Percentiles rank a stretch among this genome's conserved stretches.
These are phyloP conservation scores for Artemisia tridentata DNA, from an alignment of 129 eudicot genomes.

Conservation along the genomic window DNA sequence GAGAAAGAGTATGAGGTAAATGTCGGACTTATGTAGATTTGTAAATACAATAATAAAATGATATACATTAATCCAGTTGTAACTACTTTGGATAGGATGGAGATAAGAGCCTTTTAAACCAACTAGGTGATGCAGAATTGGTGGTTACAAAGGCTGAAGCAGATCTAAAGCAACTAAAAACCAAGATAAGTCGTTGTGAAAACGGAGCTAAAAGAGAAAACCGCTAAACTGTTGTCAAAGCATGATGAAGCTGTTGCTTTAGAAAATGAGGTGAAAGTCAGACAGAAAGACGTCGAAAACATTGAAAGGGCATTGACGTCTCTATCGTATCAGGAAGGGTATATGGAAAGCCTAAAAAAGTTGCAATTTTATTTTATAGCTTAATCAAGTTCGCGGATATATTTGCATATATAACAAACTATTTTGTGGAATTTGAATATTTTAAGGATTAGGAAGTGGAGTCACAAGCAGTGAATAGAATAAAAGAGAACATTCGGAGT, in stretches of 20 bases:
- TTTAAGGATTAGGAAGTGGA: constrained; percentile 64
- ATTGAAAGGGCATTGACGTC: constrained; percentile 59
- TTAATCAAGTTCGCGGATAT: constrained; percentile 3
- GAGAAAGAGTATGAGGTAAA: constrained; percentile 92
- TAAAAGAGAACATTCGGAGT: constrained; percentile 63
- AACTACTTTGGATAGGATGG: constrained; percentile 55
- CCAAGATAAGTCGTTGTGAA: constrained; percentile 72
- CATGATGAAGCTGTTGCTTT: constrained; percentile 70
- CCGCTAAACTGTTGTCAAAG: constrained; percentile 53
- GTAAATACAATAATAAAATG: neutral
- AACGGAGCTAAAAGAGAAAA: constrained; percentile 80
- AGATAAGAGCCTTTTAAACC: constrained; percentile 95
- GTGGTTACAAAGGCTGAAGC: constrained; percentile 90
- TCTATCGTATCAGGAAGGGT: constrained; percentile 63
- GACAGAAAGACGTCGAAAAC: constrained; percentile 69
- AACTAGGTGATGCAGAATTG: constrained; percentile 84
- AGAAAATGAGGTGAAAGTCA: constrained; percentile 66
- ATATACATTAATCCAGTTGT: constrained; percentile 5
- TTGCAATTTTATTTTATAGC: constrained; percentile 34
- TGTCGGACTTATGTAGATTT: neutral
- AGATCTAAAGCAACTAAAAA: constrained; percentile 81
- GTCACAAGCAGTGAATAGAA: constrained; percentile 54
- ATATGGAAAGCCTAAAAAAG: constrained; percentile 77
- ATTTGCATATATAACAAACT: constrained; percentile 1
- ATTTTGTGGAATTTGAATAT: neutral